These are phyloP conservation scores for Pseudogymnoascus sp. DNA, from an alignment of 2,329 filamentous ascomycete genomes.

Conservation along the genomic window DNA sequence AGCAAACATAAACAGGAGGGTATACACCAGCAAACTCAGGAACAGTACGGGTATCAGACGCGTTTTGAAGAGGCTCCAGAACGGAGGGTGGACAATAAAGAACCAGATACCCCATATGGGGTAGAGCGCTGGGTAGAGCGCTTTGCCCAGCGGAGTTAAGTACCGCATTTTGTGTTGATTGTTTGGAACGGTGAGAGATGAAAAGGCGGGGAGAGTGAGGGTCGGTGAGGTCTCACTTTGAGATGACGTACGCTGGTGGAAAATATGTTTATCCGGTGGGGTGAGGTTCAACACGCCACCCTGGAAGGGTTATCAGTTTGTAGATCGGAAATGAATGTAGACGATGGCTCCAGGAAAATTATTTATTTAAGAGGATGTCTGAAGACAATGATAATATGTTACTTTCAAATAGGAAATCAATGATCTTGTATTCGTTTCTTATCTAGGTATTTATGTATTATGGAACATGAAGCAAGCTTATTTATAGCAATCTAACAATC, in stretches of 20 bases:
- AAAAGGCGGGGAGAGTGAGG: background rate
- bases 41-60: constrained; percentile 74
- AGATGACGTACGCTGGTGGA: background rate
- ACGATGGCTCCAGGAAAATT: no score
- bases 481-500: background rate
- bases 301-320: no score
- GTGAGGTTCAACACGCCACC: no score
- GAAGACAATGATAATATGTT: no score
- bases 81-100: constrained; percentile 66
- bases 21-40: constrained; percentile 73
- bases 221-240: background rate
- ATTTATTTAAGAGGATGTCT: no score
- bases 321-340: no score
- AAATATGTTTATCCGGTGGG: background rate
- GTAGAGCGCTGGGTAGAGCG: constrained; percentile 39
- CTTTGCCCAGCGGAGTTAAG: background rate
- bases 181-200: background rate
- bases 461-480: background rate
- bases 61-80: constrained; percentile 71
- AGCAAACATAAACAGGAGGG: constrained; percentile 78
- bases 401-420: no score
- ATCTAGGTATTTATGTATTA: no score
- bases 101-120: constrained; percentile 71
- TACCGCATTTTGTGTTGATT: constrained; percentile 2
- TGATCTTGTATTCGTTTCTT: no score